Conservation (phyloP, 1,139 yeast species). For the Diutina ranongensis region DNA sequence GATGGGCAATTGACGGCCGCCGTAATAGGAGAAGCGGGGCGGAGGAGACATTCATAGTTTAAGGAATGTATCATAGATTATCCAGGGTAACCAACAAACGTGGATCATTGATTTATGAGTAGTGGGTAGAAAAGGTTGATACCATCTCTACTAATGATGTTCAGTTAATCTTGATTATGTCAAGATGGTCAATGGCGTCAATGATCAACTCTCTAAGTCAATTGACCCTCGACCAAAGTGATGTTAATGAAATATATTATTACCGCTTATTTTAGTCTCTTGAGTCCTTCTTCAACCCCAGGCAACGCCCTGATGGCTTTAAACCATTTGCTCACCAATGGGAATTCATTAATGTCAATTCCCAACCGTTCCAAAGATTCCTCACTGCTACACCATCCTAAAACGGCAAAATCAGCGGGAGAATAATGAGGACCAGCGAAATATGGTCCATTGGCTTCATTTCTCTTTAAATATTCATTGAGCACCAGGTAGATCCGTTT, state of each 20-base stretch:
- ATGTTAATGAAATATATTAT: background rate
- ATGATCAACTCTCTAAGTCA: conserved; percentile 61
- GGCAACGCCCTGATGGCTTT: too few species aligned
- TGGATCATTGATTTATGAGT: conserved; percentile 68
- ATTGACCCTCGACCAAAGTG: conserved; percentile 43
- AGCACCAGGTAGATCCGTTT: conserved; percentile 41
- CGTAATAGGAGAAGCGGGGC: too few species aligned
- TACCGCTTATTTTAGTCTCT: background rate
- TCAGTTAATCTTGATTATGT: conserved; percentile 52
- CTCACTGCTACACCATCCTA: conserved; percentile 30
- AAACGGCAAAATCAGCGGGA: conserved; percentile 40
- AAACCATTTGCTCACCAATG: conserved; percentile 33
- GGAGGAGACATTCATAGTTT: too few species aligned
- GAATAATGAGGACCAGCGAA: conserved; percentile 47
- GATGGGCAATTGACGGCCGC: too few species aligned
- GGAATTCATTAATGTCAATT: conserved; percentile 31
- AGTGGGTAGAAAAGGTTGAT: conserved; percentile 41
- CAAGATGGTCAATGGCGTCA: conserved; percentile 63
- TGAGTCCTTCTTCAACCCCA: background rate
- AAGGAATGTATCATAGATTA: conserved; percentile 58
- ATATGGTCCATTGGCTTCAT: conserved; percentile 31
- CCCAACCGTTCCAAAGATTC: conserved; percentile 10
- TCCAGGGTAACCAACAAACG: conserved; percentile 49
- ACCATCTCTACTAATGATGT: conserved; percentile 47
- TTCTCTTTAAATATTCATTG: conserved; percentile 32